Evolutionary conservation across 2,329 filamentous ascomycete species (phyloP).

Genomic region (Fusarium sp.): DNA sequence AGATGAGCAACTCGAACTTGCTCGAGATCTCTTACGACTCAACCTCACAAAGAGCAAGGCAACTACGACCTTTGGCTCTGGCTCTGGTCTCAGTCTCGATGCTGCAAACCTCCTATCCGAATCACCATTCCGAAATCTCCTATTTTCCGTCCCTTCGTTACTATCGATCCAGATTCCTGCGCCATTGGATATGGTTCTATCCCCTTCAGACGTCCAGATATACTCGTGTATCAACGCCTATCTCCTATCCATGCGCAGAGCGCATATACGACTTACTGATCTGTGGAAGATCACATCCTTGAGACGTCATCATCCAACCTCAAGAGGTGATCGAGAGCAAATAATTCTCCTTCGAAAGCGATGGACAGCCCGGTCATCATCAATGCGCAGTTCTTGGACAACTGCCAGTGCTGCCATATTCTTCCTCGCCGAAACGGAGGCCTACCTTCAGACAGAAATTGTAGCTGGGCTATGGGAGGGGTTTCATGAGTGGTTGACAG

Average conservation of each 20-base stretch:
- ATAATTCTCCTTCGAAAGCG: constrained; percentile 73
- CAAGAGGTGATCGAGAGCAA: constrained; percentile 70
- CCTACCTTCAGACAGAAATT: constrained; percentile 91
- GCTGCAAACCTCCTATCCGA: constrained; percentile 56
- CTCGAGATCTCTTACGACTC: constrained; percentile 80
- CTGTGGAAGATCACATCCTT: constrained; percentile 89
- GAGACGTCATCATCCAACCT: constrained; percentile 81
- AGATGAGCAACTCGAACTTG: constrained; percentile 85
- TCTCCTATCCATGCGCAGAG: constrained; percentile 84
- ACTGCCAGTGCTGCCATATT: constrained; percentile 89
- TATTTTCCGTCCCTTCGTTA: constrained; percentile 79
- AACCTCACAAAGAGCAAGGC: constrained; percentile 67
- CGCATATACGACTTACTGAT: constrained; percentile 85
- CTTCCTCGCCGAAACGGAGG: constrained; percentile 87
- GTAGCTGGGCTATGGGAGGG: constrained; percentile 84
- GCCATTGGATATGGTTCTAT: constrained; percentile 89
- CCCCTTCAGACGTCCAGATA: constrained; percentile 77
- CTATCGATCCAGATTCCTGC: constrained; percentile 80
- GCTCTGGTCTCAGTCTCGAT: constrained; percentile 52
- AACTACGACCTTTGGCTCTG: constrained; percentile 55
- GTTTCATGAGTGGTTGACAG: constrained; percentile 80
- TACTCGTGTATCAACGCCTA: constrained; percentile 93
- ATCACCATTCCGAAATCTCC: constrained; percentile 80
- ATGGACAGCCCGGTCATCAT: constrained; percentile 71
- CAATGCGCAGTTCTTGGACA: constrained; percentile 89